Base-by-base conservation (phyloP, 805 yeast genomes). In the Metschnikowia rubicola region DNA sequence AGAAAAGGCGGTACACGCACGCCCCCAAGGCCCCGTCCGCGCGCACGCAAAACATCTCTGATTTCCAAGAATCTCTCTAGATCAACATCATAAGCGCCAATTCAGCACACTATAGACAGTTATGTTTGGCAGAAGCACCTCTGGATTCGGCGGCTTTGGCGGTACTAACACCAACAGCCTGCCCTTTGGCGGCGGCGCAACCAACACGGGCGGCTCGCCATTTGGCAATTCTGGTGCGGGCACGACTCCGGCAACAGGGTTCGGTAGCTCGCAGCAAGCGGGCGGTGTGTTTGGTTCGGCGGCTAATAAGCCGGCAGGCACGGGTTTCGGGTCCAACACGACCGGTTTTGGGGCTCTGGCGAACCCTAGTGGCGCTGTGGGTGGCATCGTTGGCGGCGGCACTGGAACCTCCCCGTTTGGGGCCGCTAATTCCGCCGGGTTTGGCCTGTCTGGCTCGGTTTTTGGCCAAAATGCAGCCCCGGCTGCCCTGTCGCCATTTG, bases 141-240 rank as follows among this genome's bases (percentile, higher is more conserved):
- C 78, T 39, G 83, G 83, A 15, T 78, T 78, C 60, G 82, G 82
- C 10, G 81, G 81, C 30, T 74, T 70, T 53, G 69, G 71, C 30
- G 56, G 60, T 31, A 32, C 58, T 42, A 44, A 35, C 35, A 13
- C 43, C 35, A 29, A 46, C 9, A 35, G 43, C 53, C 37, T 50
- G 32, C 56, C 48, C 30, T 74, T 70, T 55, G 69, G 71, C 30
- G 56, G 59, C 30, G 35, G 57, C 44, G n/a, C 19, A 28, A 35
- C n/a, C 12, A 41, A 21, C 17, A 42, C 44, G 7, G 43, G 45
- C 29, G 53, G 68, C 10, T 39, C 49, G 9, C 50, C 53, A 13
- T 50, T 50, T 41, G 53, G 48, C 12, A 45, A 32, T 28, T 38
- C 47, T 43, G 58, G 52, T 11, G 11, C 45, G 37, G 38, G 52